phyloP scores from a whole-genome alignment of 352 stramenopile genomes.

The Pythium rhizo-oryzae region DNA sequence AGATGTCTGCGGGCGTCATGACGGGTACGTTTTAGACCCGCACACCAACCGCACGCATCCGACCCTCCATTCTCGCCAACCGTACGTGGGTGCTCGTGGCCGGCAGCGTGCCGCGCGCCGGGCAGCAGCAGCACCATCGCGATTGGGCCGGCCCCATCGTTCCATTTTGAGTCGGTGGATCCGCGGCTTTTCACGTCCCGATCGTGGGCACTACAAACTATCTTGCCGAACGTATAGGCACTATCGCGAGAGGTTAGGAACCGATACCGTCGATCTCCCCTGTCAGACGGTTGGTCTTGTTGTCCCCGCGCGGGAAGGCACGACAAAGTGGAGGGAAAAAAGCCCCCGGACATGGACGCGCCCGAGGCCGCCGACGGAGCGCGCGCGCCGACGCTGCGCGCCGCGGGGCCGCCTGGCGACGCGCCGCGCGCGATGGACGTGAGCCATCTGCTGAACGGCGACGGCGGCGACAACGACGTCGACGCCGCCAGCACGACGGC shows the following conservation, averaged over 20 bases:
- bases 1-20: too few relatives aligned
- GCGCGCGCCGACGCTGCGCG: too few relatives aligned
- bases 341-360: neutral
- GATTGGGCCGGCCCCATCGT: conserved; percentile 12
- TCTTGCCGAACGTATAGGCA: neutral
- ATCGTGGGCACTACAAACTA: neutral
- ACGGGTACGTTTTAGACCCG: too few relatives aligned
- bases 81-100: neutral
- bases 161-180: neutral
- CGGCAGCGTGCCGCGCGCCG: neutral
- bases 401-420: too few relatives aligned
- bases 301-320: too few relatives aligned
- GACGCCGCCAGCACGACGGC: neutral
- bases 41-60: too few relatives aligned
- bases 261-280: neutral
- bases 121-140: conserved; percentile 20
- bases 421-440: neutral
- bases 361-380: neutral
- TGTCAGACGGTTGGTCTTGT: conserved; percentile 15
- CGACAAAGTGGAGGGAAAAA: conserved; percentile 26
- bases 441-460: neutral
- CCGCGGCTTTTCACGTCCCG: neutral
- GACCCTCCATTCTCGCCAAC: neutral
- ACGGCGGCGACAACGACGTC: neutral
- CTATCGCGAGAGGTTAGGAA: conserved; percentile 17